Evolutionary conservation across 2,329 filamentous ascomycete genomes (phyloP), one percentile per base, ranked within the genome.

Genomic region (Samsoniella hepiali): DNA sequence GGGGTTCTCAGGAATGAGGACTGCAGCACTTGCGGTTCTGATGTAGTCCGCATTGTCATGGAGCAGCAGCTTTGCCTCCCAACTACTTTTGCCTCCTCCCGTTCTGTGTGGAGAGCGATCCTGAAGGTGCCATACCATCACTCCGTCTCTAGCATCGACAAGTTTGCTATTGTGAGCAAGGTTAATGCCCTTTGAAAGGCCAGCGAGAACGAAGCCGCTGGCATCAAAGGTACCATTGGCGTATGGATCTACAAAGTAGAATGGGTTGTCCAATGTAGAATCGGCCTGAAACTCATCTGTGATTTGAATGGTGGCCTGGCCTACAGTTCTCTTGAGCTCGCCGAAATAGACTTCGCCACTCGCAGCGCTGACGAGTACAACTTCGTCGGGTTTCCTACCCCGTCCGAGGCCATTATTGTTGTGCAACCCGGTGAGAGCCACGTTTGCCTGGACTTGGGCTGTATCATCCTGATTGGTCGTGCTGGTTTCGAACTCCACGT

Each of bases 371-470:
- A 68, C 71, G 5, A 83, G 72, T 1, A 81, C 63, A 2, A 84
- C 71, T 65, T 84, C 79, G 22, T 72, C 68, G 0, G 70, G 63
- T 0, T 75, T 71, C 13, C 70, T 69, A 1, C 83, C 83, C 61
- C 80, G 83, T 0, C 79, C 82, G 0, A 88, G 69, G 1, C 85
- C 86, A 62, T 88, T 88, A 67, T 81, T 81, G 66, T 82, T 85
- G 64, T 82, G 78, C 9, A 87, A 67, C 0, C 74, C 74, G 0
- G 71, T 67, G 3, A 83, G 67, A 0, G 79, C 83, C 0, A 84
- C 71, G 0, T 72, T 72, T 0, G 78, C 82, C 9, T 74, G 70
- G 22, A 85, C 70, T 2, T 75, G 78, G 0, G 73, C 66, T 0
- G 70, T 67, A 0, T 75, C 70, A 8, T 75, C 68, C 0, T 66